Base-by-base conservation (phyloP, 345 rosid genomes). In the Erodium maritimum region DNA sequence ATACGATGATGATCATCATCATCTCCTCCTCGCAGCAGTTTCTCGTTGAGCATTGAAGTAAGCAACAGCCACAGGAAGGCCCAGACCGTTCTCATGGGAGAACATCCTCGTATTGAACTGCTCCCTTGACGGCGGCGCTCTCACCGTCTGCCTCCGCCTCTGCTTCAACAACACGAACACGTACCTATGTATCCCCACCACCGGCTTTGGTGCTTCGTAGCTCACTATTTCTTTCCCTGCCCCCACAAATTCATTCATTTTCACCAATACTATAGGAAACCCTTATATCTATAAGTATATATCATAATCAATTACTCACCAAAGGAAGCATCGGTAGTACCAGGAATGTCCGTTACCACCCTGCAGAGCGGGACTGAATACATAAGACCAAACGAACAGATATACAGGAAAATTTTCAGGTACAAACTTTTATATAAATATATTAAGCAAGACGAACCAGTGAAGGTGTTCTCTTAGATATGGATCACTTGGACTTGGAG, bases 311-410 rank as follows among this genome's bases (percentile, higher is more conserved):
- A 11, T 29, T 1, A 42, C 88, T 78, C 67, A 88, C 96, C 98
- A n/a, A 91, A 91, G 24, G 91, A 79, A 48, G 65, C 81, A 81
- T 84, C 86, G 1, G 98, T 88, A 37, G 98, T 88, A 9, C 95
- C 98, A 0, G 98, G 96, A 64, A 91, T 86, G 66, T 86, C 90
- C 0, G 93, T 83, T n/a, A 88, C 98, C 82, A 88, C 80, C 98
- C 97, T 86, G 79, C 52, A 75, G n/a, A n/a, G n/a, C n/a, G n/a
- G n/a, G n/a, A n/a, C n/a, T n/a, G n/a, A n/a, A n/a, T n/a, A n/a
- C n/a, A n/a, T n/a, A n/a, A n/a, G n/a, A n/a, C n/a, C n/a, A n/a
- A n/a, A n/a, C n/a, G n/a, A n/a, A n/a, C n/a, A n/a, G n/a, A n/a
- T n/a, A n/a, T n/a, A n/a, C n/a, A n/a, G n/a, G n/a, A n/a, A n/a